Evolutionary conservation across 352 stramenopile species (phyloP), one percentile per base, ranked within the genome.

Genomic region (Detonula confervacea): DNA sequence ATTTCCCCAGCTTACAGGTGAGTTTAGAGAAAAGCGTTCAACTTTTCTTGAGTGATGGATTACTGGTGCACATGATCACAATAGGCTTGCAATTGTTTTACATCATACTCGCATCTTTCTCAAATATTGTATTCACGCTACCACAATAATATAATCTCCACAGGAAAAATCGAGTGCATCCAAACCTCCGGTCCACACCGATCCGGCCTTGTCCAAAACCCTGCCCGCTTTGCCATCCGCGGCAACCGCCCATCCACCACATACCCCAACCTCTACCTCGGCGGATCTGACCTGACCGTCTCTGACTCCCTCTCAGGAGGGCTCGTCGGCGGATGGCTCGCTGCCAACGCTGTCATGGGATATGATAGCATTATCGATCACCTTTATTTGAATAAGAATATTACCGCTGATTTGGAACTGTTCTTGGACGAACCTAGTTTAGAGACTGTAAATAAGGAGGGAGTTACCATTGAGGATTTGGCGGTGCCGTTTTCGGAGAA

Each of bases 381-480:
- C 47, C 49, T 93, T 37, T 93, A 88, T 65, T 57, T 93, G 7
- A 66, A 89, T 47, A 95, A 95, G 78, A 93, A 90, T 72, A 84
- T 95, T 30, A 92, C 85, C 7, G 78, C 75, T 16, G 90, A 95
- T 60, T 76, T 95, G 27, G 44, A 57, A 18, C 59, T 67, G 11
- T 91, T 87, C 56, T 49, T 92, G 8, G 81, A 89, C 22, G 70
- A 73, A 47, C 87, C 86, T 39, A 81, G 68, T 44, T 42, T 83
- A 30, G 52, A 46, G 6, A 77, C 63, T 12, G 65, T n/a, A n/a
- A n/a, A 79, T 39, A 56, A 62, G 61, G 65, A 85, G 51, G 69
- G 68, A 30, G 70, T 79, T 5, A 77, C 86, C 22, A 69, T 85
- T 47, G 83, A 88, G 49, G 87, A 92, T 84, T 54, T 91, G 25